phyloP scores from a whole-genome alignment of 2,329 filamentous ascomycete genomes.

The Gnomoniopsis smithogilvyi region DNA sequence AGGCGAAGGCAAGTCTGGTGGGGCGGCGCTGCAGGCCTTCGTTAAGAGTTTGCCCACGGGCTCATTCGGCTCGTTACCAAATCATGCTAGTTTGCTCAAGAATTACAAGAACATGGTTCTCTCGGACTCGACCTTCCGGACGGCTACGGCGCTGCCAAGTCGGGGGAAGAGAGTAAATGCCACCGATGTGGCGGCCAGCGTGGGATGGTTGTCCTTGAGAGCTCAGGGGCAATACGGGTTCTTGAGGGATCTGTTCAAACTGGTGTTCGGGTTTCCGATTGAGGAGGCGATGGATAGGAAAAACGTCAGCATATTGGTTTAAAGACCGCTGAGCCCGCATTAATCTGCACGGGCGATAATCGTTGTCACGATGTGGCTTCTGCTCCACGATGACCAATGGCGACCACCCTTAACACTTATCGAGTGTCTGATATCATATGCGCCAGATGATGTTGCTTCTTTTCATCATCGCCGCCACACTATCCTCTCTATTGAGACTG shows the following conservation, averaged over 20 bases:
- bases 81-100: constrained; percentile 69
- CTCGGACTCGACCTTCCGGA: constrained; percentile 65
- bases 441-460: background rate
- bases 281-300: constrained; percentile 73
- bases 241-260: constrained; percentile 74
- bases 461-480: background rate
- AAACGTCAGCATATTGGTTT: constrained; percentile 59
- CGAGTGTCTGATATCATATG: background rate
- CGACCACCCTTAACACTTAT: too few relatives aligned
- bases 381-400: too few relatives aligned
- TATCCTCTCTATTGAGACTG: background rate
- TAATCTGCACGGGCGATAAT: background rate
- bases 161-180: constrained; percentile 61
- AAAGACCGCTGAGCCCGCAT: constrained; percentile 8
- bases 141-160: constrained; percentile 50
- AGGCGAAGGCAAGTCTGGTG: constrained; percentile 33
- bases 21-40: constrained; percentile 65
- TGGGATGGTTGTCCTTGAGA: constrained; percentile 70
- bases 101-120: constrained; percentile 79
- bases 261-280: constrained; percentile 80
- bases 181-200: constrained; percentile 75
- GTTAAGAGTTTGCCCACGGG: constrained; percentile 72
- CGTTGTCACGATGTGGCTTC: background rate
- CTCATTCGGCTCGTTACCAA: constrained; percentile 71
- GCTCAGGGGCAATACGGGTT: constrained; percentile 68